A percentile compares a stretch with the other conserved stretches of the same genome.
Conservation (phyloP, 768 basidiomycete species). For the Boletus huronensis region DNA sequence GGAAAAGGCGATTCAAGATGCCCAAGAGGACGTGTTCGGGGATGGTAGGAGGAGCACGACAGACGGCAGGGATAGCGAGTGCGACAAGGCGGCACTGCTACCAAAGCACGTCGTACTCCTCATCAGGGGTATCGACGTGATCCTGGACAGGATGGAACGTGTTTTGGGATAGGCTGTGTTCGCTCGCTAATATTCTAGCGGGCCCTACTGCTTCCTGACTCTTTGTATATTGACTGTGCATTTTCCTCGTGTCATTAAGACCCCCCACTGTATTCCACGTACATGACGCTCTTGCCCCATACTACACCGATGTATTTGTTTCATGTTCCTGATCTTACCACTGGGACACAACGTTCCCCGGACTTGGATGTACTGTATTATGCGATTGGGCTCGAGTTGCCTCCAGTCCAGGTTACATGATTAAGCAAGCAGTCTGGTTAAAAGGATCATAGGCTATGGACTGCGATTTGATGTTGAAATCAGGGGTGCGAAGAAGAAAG, state of each 20-base stretch:
- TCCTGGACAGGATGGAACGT: conserved; percentile 65
- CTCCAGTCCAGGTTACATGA: conserved; percentile 9
- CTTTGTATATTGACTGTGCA: background rate
- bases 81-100: conserved; percentile 38
- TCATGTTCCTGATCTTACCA: background rate
- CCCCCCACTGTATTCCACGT: background rate
- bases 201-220: background rate
- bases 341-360: background rate
- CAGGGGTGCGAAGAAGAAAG: conserved; percentile 2
- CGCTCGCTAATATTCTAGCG: background rate
- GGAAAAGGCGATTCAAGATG: conserved; percentile 60
- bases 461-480: background rate
- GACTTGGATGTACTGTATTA: background rate
- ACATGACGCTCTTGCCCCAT: background rate
- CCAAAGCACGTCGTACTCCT: conserved; percentile 57
- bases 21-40: conserved; percentile 10
- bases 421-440: conserved; percentile 14
- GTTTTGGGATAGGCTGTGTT: conserved; percentile 30
- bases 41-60: conserved; percentile 4
- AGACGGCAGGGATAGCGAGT: conserved; percentile 12
- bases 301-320: background rate
- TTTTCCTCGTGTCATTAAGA: background rate
- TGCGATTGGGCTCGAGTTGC: background rate
- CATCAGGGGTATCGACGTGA: conserved; percentile 57
- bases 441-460: conserved; percentile 18